These are phyloP conservation scores for Aspergillus fijiensis DNA, from an alignment of 2,329 filamentous ascomycete genomes.

Conservation along the genomic window DNA sequence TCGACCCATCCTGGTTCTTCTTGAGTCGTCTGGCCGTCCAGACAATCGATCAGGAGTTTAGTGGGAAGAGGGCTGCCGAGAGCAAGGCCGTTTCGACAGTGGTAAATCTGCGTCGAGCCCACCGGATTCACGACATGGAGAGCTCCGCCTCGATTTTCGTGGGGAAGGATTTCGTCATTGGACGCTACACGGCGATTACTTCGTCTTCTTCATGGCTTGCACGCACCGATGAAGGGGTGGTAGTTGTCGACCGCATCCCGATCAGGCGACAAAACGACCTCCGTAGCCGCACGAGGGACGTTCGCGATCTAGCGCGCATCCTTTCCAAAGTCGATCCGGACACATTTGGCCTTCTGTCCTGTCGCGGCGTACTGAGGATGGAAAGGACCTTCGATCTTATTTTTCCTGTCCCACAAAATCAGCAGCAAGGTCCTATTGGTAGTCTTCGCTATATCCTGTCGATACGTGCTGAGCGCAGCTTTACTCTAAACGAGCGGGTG, in stretches of 20 bases:
- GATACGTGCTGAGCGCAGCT: neutral
- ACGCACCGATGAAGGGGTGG: neutral
- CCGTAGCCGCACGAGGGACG: neutral
- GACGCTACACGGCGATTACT: too few relatives aligned
- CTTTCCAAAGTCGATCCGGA: neutral
- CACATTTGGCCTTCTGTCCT: neutral
- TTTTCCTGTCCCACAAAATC: neutral
- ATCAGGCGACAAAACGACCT: neutral
- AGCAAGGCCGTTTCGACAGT: neutral
- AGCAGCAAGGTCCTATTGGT: neutral
- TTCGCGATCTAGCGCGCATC: neutral
- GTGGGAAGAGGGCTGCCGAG: neutral
- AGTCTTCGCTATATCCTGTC: neutral
- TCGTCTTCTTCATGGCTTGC: neutral
- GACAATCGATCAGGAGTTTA: neutral
- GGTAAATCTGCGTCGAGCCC: neutral
- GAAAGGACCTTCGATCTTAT: neutral
- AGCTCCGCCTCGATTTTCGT: neutral
- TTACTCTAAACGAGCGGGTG: conserved; percentile 6
- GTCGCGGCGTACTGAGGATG: neutral
- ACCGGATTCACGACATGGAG: neutral
- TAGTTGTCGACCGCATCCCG: neutral
- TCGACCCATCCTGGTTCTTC: conserved; percentile 4
- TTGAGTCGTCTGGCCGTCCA: neutral
- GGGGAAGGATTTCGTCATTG: neutral